Evolutionary conservation across 352 stramenopile species (phyloP).

Genomic region (Paralagenidium karlingii): DNA sequence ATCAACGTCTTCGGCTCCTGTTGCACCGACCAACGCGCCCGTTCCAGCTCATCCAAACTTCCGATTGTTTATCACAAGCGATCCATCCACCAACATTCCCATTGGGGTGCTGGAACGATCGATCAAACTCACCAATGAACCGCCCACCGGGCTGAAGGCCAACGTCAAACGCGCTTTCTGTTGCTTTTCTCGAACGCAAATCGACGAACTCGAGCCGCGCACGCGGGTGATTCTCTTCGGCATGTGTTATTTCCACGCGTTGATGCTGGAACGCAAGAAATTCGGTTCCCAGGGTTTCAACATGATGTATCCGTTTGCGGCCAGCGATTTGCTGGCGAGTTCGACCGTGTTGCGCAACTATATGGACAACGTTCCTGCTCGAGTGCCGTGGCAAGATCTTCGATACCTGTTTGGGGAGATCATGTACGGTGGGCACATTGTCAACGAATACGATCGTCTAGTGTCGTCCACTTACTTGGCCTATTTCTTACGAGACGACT

Average conservation of each 20-base stretch:
- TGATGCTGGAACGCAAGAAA: conserved; percentile 88
- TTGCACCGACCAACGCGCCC: not conserved
- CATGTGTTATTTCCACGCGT: conserved; percentile 88
- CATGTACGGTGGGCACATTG: conserved; percentile 83
- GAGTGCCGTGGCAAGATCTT: conserved; percentile 84
- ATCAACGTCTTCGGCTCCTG: no score
- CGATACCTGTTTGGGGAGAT: conserved; percentile 83
- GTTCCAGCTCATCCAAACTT: conserved; percentile 43
- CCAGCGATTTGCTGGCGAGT: conserved; percentile 73
- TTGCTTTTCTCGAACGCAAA: conserved; percentile 51
- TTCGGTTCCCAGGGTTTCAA: conserved; percentile 87
- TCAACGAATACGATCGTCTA: conserved; percentile 72
- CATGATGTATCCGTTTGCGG: conserved; percentile 83
- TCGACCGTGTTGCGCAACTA: conserved; percentile 83
- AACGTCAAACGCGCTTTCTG: conserved; percentile 83
- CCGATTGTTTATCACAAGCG: conserved; percentile 83
- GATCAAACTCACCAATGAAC: conserved; percentile 86
- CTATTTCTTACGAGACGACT: conserved; percentile 82
- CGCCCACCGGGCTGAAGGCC: conserved; percentile 73
- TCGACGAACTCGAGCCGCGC: conserved; percentile 75
- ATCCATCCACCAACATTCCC: conserved; percentile 72
- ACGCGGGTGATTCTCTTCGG: conserved; percentile 84
- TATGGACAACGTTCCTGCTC: conserved; percentile 84
- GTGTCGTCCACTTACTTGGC: conserved; percentile 73
- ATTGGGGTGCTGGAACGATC: conserved; percentile 82